Percentiles rank a stretch among this genome's conserved stretches.
Evolutionary conservation across 2,329 filamentous ascomycete genomes (phyloP).

Genomic region (Cladosporium sphaerospermum): DNA sequence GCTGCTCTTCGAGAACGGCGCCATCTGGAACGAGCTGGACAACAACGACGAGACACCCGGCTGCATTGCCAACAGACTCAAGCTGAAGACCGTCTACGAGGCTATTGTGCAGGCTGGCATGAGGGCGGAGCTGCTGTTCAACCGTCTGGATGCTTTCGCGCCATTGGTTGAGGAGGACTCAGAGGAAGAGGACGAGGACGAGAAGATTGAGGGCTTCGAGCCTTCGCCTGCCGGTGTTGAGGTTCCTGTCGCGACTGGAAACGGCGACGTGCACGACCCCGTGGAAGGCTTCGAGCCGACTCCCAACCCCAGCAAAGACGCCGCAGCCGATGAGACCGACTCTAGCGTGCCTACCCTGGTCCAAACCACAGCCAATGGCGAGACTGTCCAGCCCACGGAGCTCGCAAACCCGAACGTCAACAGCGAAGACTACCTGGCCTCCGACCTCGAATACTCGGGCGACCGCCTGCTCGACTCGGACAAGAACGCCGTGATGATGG

Average conservation of each 20-base stretch:
- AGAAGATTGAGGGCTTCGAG: constrained; percentile 30
- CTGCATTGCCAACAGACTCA: constrained; percentile 68
- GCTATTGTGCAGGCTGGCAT: constrained; percentile 85
- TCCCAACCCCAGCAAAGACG: constrained; percentile 26
- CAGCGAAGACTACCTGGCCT: constrained; percentile 44
- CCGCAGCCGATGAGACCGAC: constrained; percentile 13
- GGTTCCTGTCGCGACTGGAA: constrained; percentile 15
- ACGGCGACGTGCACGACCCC: constrained; percentile 15
- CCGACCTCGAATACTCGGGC: constrained; percentile 42
- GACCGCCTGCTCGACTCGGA: constrained; percentile 44
- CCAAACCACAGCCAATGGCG: constrained; percentile 23
- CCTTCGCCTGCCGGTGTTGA: constrained; percentile 19
- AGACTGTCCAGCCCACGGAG: constrained; percentile 19
- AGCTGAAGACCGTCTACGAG: constrained; percentile 66
- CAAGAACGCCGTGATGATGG: constrained; percentile 49
- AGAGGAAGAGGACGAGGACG: constrained; percentile 35
- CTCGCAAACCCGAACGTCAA: constrained; percentile 34
- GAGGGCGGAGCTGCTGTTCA: constrained; percentile 79
- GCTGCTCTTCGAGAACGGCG: constrained; percentile 77
- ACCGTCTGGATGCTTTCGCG: constrained; percentile 75
- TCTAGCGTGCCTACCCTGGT: constrained; percentile 21
- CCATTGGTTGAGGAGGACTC: constrained; percentile 56
- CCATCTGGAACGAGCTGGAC: constrained; percentile 97
- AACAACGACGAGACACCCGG: constrained; percentile 82
- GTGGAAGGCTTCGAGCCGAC: constrained; percentile 28